phyloP scores from a whole-genome alignment of 208 protist genomes.

The Trypanosomatidae sp. region DNA sequence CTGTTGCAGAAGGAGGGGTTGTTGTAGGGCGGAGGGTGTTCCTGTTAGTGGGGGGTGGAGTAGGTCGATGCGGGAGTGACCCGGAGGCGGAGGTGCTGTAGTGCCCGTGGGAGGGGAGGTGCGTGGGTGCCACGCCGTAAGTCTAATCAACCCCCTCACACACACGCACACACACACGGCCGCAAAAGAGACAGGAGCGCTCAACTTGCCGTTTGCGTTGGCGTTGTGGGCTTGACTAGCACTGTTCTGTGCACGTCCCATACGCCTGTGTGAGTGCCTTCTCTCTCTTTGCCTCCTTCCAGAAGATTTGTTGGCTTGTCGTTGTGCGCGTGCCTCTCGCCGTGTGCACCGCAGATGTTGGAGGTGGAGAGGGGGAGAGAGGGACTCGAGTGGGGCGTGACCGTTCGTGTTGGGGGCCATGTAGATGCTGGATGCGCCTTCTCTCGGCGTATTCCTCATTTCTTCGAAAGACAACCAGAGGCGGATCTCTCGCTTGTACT shows the following conservation, averaged over 20 bases:
- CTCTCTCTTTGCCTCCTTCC: background rate
- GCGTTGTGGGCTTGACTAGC: background rate
- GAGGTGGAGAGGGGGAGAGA: background rate
- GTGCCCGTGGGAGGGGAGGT: too few species aligned
- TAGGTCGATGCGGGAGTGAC: background rate
- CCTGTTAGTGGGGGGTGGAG: background rate
- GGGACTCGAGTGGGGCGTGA: background rate
- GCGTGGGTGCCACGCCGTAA: background rate
- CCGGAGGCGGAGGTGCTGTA: background rate
- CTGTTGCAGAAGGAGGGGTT: constrained; percentile 50
- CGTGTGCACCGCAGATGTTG: background rate
- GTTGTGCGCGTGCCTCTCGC: background rate
- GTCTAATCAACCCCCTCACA: background rate
- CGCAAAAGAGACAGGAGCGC: background rate
- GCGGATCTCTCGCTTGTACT: background rate
- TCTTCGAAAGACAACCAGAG: background rate
- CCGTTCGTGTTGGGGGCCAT: background rate
- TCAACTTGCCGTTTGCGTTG: background rate
- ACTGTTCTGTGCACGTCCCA: background rate
- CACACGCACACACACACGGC: background rate
- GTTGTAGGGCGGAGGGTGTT: constrained; percentile 22
- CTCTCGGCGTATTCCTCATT: background rate
- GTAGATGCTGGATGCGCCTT: background rate
- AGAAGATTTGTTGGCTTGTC: background rate
- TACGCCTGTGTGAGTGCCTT: background rate